Percentiles rank a stretch among this genome's conserved stretches.
These are phyloP conservation scores for Xylariaceae sp. DNA, from an alignment of 2,329 filamentous ascomycete genomes.

Conservation along the genomic window DNA sequence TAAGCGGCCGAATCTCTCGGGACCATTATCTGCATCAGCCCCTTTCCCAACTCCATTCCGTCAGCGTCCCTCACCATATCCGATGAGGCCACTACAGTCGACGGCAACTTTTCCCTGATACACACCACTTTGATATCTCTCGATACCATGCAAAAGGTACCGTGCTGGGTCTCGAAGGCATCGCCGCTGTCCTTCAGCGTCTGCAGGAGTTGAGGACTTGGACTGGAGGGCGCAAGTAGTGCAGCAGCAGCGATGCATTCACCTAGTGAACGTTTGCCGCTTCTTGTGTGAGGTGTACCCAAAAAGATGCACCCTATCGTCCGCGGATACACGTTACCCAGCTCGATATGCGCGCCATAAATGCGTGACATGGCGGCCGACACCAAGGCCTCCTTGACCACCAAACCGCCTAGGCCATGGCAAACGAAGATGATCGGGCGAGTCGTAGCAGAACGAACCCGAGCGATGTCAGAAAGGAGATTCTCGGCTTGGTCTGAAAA, in stretches of 20 bases:
- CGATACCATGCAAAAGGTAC: slow-evolving; percentile 34
- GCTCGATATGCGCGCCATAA: slow-evolving; percentile 36
- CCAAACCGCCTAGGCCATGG: slow-evolving; percentile 36
- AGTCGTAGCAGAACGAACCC: slow-evolving; percentile 28
- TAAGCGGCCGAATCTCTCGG: slow-evolving; percentile 32
- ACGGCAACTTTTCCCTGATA: slow-evolving; percentile 32
- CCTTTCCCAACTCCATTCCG: slow-evolving; percentile 31
- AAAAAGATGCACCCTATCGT: slow-evolving; percentile 37
- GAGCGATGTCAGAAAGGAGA: slow-evolving; percentile 33
- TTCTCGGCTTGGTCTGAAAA: slow-evolving; percentile 34
- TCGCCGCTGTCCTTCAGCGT: slow-evolving; percentile 30
- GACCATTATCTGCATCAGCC: slow-evolving; percentile 34
- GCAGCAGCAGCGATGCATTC: slow-evolving; percentile 34
- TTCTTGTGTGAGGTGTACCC: slow-evolving; percentile 34
- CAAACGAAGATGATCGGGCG: slow-evolving; percentile 37
- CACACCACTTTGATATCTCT: slow-evolving; percentile 38
- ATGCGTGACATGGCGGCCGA: slow-evolving; percentile 36
- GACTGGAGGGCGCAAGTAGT: slow-evolving; percentile 31
- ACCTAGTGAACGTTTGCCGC: slow-evolving; percentile 33
- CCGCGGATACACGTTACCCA: slow-evolving; percentile 37
- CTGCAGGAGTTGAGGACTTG: slow-evolving; percentile 28
- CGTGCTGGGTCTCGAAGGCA: slow-evolving; percentile 34
- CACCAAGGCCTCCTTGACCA: slow-evolving; percentile 37
- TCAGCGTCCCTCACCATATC: slow-evolving; percentile 28
- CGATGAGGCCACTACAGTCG: slow-evolving; percentile 27